Percentiles rank a stretch among this genome's conserved stretches.
Conservation (phyloP, 495 filamentous ascomycete species). For the Annulohypoxylon maeteangense region DNA sequence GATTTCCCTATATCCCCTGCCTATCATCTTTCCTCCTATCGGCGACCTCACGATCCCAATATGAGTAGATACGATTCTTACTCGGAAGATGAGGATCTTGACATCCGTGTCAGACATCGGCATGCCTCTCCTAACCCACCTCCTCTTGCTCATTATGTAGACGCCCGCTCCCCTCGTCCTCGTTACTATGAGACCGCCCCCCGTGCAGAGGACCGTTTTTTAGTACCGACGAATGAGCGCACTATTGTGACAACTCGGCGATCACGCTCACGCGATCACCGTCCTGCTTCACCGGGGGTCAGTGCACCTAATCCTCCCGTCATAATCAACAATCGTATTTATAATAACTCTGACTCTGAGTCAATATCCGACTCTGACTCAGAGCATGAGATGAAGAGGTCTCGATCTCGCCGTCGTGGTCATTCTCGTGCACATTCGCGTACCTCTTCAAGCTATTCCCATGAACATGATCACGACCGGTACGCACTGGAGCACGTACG, state of each 20-base stretch:
- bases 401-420: slow-evolving; percentile 35
- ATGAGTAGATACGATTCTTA: slow-evolving; percentile 64
- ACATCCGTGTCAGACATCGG: slow-evolving; percentile 56
- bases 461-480: slow-evolving; percentile 13
- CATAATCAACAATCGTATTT: slow-evolving; percentile 63
- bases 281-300: slow-evolving; percentile 45
- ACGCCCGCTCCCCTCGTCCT: slow-evolving; percentile 49
- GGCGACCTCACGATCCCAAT: slow-evolving; percentile 13
- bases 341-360: slow-evolving; percentile 54
- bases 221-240: slow-evolving; percentile 48
- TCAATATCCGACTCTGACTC: slow-evolving; percentile 49
- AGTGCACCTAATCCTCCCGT: slow-evolving; percentile 51
- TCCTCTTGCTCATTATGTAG: slow-evolving; percentile 53
- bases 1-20: neutral
- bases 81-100: slow-evolving; percentile 56
- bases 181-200: slow-evolving; percentile 49
- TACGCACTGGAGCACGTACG: slow-evolving; percentile 41
- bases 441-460: slow-evolving; percentile 42
- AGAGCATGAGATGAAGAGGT: slow-evolving; percentile 28
- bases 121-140: slow-evolving; percentile 49
- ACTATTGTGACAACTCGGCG: slow-evolving; percentile 52
- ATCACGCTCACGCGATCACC: slow-evolving; percentile 56
- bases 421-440: slow-evolving; percentile 42
- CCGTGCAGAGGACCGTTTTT: slow-evolving; percentile 42
- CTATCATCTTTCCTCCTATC: neutral